Percentiles rank a stretch among this genome's conserved stretches.
These are phyloP conservation scores for Crithidia mellificae DNA, from an alignment of 208 protist genomes.

Conservation along the genomic window DNA sequence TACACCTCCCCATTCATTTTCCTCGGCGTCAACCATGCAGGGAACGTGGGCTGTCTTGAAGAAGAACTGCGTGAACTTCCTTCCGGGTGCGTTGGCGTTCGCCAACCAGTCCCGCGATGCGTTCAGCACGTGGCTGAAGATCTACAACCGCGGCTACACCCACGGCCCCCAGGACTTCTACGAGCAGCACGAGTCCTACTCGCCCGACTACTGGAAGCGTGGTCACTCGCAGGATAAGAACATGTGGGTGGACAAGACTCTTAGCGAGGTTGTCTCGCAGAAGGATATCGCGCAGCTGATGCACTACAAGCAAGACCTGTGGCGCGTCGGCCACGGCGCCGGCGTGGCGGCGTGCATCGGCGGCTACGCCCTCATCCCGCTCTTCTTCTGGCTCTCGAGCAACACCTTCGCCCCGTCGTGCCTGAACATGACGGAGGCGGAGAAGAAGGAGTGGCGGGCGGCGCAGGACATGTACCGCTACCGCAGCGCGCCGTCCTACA, in stretches of 20 bases:
- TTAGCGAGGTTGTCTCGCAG: conserved; percentile 83
- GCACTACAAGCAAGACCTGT: conserved; percentile 85
- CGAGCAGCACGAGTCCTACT: conserved; percentile 81
- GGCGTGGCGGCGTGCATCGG: conserved; percentile 58
- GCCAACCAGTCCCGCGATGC: conserved; percentile 57
- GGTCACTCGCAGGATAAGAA: conserved; percentile 87
- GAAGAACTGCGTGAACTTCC: conserved; percentile 80
- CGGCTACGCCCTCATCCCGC: conserved; percentile 77
- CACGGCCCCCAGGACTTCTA: conserved; percentile 74
- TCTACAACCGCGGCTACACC: conserved; percentile 79
- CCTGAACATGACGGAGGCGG: conserved; percentile 64
- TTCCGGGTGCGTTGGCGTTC: conserved; percentile 66
- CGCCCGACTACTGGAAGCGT: conserved; percentile 86
- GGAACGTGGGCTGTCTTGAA: conserved; percentile 75
- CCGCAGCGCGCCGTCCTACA: conserved; percentile 81
- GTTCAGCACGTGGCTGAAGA: conserved; percentile 73
- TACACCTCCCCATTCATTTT: neutral
- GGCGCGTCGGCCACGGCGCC: conserved; percentile 72
- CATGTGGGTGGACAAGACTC: conserved; percentile 91
- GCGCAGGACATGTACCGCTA: conserved; percentile 92
- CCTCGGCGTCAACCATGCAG: conserved; percentile 53
- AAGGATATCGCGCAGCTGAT: conserved; percentile 85
- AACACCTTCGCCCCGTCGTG: conserved; percentile 84
- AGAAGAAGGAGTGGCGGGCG: conserved; percentile 78
- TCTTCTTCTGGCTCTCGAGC: conserved; percentile 87